Base-by-base conservation (phyloP, 2,329 filamentous ascomycete genomes). In the Fusarium humuli region DNA sequence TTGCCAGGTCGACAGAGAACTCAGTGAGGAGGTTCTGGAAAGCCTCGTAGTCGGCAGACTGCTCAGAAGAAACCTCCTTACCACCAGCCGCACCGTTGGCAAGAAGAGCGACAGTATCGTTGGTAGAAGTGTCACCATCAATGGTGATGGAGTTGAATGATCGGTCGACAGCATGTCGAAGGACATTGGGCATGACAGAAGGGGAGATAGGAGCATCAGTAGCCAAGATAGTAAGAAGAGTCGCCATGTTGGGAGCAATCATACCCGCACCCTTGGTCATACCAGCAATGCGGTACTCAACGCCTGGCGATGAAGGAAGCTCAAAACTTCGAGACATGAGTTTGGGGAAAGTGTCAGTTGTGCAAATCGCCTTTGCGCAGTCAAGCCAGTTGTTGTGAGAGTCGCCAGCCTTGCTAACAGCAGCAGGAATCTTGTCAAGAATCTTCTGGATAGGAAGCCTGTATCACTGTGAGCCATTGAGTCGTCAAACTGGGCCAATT, bases 201-300 rank as follows among this genome's bases (percentile, higher is more conserved):
- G 92, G 85, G 1, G 89, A 86, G 75, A 98, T 88, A 30, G 94
- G 92, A 1, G 92, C 95, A 75, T 99, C 96, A 16, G 96, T 99
- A 76, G 93, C 94, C 76, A 98, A 87, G 66, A 98, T 92, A 57
- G 93, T 94, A 37, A 99, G 89, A 34, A 98, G 88, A 1, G 96
- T 99, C 30, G 94, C 96, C 94, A 99, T 97, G 84, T 99, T 98
- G 49, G 96, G 96, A 78, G 98, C 94, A 79, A 99, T 97, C 96
- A 99, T 99, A 77, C 96, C 96, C 7, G 96, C 96, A 61, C 96
- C 96, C 84, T 99, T 99, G 76, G 95, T 97, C 89, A 97, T 97
- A 74, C 96, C 96, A 14, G 93, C 94, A 52, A 99, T 91, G 74
- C 88, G 87, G 83, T 97, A 99, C 79, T 91, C 90, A 52, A 89